These are phyloP conservation scores for Calonectria naviculata DNA, from an alignment of 2,329 filamentous ascomycete genomes.

Conservation along the genomic window DNA sequence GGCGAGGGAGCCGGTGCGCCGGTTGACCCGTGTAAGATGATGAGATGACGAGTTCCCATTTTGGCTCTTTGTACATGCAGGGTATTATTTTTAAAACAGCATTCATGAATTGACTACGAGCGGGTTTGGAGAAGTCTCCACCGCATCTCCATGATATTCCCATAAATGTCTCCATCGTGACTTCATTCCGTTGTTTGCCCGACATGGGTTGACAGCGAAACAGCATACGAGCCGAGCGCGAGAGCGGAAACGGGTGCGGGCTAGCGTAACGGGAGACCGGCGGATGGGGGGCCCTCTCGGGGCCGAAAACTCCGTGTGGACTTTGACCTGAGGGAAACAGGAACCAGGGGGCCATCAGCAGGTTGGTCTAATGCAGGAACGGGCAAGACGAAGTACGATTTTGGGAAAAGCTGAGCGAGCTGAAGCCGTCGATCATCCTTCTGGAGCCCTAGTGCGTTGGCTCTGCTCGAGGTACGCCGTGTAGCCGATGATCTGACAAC, in stretches of 20 bases:
- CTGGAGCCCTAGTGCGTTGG: neutral
- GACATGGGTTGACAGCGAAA: neutral
- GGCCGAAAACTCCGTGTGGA: neutral
- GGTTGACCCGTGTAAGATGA: constrained; percentile 19
- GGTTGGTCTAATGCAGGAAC: constrained; percentile 9
- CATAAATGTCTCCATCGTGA: neutral
- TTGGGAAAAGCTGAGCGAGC: neutral
- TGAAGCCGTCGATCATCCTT: constrained; percentile 3
- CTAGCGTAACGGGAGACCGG: neutral
- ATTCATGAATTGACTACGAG: neutral
- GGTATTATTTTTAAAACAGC: constrained; percentile 5
- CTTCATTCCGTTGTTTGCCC: neutral
- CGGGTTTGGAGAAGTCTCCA: neutral
- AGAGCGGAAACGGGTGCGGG: neutral
- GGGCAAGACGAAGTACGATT: neutral
- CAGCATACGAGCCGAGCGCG: neutral
- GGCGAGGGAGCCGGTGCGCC: neutral
- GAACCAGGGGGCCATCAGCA: neutral
- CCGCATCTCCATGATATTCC: neutral
- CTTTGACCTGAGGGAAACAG: constrained; percentile 3
- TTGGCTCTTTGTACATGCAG: neutral
- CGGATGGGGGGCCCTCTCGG: neutral
- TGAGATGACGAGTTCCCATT: constrained; percentile 10
- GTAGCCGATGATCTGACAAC: constrained; percentile 9
- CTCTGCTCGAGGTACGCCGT: neutral